Base-by-base conservation (phyloP, 805 yeast genomes). In the Myxozyma sirexii region DNA sequence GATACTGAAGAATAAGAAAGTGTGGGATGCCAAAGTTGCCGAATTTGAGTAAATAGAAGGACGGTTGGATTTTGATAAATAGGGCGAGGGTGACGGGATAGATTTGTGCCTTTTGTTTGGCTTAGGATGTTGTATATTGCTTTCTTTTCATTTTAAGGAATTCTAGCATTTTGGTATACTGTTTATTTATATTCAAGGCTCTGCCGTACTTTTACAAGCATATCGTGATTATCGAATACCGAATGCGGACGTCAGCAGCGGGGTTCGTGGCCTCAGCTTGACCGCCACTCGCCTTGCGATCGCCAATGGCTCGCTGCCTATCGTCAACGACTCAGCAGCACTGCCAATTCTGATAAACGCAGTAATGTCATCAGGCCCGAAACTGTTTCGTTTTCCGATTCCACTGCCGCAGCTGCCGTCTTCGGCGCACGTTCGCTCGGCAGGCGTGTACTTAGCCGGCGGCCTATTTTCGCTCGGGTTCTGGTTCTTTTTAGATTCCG, bases 401-500 rank as follows among this genome's bases (percentile, higher is more conserved):
- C 66, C 62, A 12, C 37, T 63, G 10, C 62, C 62, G 10, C 27
- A 52, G 4, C 57, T 56, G 39, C 67, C 68, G 13, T 56, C 62
- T 29, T 56, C 59, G 7, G 65, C 59, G 31, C 59, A 58, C 27
- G 64, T 57, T 19, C 59, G 73, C 37, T 55, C 72, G 3, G 64
- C 62, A 1, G 71, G 72, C 17, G 71, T 70, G 21, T 70, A 68
- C 54, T 50, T 71, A n/a, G 64, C 77, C 46, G 79, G 78, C 13
- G 76, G 72, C 6, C 69, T 77, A 60, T 93, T 88, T 67, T 88
- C 97, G 41, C 73, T 87, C 56, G 98, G 97, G 6, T 86, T 93
- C 71, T 93, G 97, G 96, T 77, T 86, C 21, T 83, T 93, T 74
- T 74, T 94, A 19, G 98, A 93, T 74, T 90, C 97, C 0, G 91